phyloP scores from a whole-genome alignment of 169 alveolate genomes.

The Cystoisospora suis region DNA sequence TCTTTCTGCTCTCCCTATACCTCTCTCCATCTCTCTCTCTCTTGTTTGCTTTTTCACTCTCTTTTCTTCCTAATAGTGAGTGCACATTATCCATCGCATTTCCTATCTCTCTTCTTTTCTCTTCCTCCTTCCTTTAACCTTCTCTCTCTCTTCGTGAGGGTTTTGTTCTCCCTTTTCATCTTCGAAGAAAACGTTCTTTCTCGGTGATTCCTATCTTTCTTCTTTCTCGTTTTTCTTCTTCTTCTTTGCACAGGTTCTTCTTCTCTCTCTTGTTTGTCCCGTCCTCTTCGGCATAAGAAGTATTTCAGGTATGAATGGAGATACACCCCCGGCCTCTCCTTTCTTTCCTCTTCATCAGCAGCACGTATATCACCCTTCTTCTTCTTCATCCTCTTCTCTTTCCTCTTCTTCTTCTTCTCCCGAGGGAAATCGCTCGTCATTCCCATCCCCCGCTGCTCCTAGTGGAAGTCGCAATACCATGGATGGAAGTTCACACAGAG shows the following conservation, averaged over 20 bases:
- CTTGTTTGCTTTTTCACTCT: neutral
- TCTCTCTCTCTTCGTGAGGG: neutral
- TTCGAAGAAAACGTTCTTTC: neutral
- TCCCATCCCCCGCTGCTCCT: no score
- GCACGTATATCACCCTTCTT: neutral
- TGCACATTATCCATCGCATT: neutral
- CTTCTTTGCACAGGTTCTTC: conserved; percentile 34
- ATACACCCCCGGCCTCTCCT: conserved; percentile 58
- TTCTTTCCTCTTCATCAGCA: neutral
- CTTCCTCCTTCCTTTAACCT: neutral
- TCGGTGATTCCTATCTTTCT: neutral
- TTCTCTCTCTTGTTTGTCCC: conserved; percentile 54
- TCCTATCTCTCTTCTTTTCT: neutral
- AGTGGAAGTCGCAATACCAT: no score
- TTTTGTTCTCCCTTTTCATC: neutral
- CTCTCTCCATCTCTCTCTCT: neutral
- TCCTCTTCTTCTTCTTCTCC: no score
- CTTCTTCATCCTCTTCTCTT: no score
- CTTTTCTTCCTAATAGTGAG: neutral
- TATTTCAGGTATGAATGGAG: conserved; percentile 46
- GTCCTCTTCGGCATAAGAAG: conserved; percentile 43
- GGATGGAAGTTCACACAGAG: no score
- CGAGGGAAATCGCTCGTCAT: no score
- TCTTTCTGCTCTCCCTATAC: neutral
- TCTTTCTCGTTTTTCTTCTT: neutral